phyloP scores from a whole-genome alignment of 2,329 filamentous ascomycete genomes.

The Sarocladium kiliense region DNA sequence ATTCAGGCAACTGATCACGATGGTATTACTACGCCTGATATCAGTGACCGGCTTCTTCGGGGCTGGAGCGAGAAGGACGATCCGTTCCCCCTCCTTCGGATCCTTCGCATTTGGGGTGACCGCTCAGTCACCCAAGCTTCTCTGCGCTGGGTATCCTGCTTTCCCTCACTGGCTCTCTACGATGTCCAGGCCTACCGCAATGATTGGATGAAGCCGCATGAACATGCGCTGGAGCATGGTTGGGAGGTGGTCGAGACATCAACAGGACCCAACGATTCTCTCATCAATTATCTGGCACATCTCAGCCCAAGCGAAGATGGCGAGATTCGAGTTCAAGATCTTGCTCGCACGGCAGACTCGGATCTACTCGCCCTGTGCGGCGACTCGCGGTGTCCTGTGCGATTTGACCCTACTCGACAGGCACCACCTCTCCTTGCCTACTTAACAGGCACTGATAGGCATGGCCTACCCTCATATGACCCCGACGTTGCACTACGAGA shows the following conservation, averaged over 20 bases:
- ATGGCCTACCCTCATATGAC: constrained; percentile 20
- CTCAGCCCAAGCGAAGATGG: constrained; percentile 21
- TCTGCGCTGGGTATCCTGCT: constrained; percentile 33
- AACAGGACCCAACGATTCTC: constrained; percentile 23
- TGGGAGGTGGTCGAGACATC: constrained; percentile 27
- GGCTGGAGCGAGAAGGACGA: constrained; percentile 36
- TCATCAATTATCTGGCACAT: constrained; percentile 30
- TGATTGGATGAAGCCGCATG: constrained; percentile 28
- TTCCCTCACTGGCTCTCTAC: constrained; percentile 40
- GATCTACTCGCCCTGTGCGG: constrained; percentile 28
- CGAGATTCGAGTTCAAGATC: constrained; percentile 17
- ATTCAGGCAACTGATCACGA: constrained; percentile 30
- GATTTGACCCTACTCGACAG: constrained; percentile 26
- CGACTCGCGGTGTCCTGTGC: constrained; percentile 27
- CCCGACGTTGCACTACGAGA: constrained; percentile 22
- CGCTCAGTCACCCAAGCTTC: constrained; percentile 33
- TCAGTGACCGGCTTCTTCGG: constrained; percentile 40
- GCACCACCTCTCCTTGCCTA: constrained; percentile 5
- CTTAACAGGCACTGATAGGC: constrained; percentile 1
- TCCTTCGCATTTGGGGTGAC: constrained; percentile 41
- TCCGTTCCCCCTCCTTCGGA: constrained; percentile 41
- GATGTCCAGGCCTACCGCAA: constrained; percentile 31
- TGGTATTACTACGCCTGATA: constrained; percentile 24
- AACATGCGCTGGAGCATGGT: constrained; percentile 21
- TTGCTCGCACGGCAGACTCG: constrained; percentile 27